A percentile compares a stretch with the other conserved stretches of the same genome.
These are phyloP conservation scores for Bassia scoparia DNA, from an alignment of 148 eudicot species.

Conservation along the genomic window DNA sequence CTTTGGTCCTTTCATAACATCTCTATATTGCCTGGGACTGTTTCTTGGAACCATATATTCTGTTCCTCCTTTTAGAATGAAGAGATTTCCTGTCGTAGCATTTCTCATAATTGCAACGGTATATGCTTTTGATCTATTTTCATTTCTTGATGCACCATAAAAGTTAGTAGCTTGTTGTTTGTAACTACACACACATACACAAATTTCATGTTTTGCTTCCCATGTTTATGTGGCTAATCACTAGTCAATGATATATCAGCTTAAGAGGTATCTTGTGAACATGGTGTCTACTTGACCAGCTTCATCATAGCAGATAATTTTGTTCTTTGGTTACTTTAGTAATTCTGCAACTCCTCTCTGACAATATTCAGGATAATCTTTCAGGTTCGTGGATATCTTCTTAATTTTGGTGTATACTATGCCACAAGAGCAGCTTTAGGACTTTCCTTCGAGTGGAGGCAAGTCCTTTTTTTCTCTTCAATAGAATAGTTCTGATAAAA, in stretches of 20 bases:
- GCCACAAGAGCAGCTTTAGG: slow-evolving; percentile 96
- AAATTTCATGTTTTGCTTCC: too few relatives aligned
- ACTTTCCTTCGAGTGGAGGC: slow-evolving; percentile 92
- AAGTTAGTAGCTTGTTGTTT: not conserved
- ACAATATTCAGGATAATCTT: slow-evolving; percentile 21
- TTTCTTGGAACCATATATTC: slow-evolving; percentile 98
- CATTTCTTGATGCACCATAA: not conserved
- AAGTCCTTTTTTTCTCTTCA: slow-evolving; percentile 20
- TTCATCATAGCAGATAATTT: slow-evolving; percentile 1
- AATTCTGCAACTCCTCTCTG: slow-evolving; percentile 8
- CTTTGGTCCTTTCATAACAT: slow-evolving; percentile 87
- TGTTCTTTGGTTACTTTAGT: slow-evolving; percentile 1
- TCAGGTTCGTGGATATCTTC: slow-evolving; percentile 96
- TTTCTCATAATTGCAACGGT: slow-evolving; percentile 96
- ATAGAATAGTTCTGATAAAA: not conserved
- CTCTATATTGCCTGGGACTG: slow-evolving; percentile 79
- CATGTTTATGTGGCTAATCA: not conserved
- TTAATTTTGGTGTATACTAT: slow-evolving; percentile 93
- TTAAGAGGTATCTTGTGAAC: not conserved
- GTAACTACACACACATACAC: too few relatives aligned
- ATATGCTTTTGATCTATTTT: slow-evolving; percentile 22
- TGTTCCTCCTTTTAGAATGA: slow-evolving; percentile 95
- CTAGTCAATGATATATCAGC: not conserved
- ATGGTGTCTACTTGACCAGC: not conserved
- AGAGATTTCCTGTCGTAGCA: slow-evolving; percentile 87